These are phyloP conservation scores for Raffaelea ambrosiae DNA, from an alignment of 2,329 filamentous ascomycete genomes.

Conservation along the genomic window DNA sequence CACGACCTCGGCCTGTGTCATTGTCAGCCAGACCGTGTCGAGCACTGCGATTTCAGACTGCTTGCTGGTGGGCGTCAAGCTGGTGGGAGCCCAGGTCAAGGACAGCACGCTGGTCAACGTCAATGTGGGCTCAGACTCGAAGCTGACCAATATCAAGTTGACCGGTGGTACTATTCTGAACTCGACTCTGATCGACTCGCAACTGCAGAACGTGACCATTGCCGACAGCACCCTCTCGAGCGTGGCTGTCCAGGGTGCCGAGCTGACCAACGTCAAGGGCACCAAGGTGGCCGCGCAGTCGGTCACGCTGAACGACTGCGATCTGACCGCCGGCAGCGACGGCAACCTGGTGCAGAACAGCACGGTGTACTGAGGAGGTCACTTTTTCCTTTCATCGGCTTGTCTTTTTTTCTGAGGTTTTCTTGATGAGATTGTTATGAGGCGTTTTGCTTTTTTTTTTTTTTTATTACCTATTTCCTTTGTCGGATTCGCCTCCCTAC, in stretches of 20 bases:
- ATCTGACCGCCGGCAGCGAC: neutral
- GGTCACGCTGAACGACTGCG: neutral
- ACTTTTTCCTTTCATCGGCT: neutral
- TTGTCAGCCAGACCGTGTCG: constrained; percentile 11
- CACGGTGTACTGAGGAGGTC: neutral
- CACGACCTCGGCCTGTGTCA: constrained; percentile 9
- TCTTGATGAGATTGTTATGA: neutral
- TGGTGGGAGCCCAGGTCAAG: constrained; percentile 7
- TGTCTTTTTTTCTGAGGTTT: neutral
- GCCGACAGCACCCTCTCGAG: neutral
- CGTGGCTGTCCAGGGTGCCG: constrained; percentile 7
- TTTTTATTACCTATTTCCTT: neutral
- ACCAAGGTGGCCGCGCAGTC: neutral
- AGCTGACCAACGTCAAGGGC: constrained; percentile 3
- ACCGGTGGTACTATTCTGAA: constrained; percentile 11
- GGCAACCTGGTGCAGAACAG: constrained; percentile 2
- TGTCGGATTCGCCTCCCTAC: neutral
- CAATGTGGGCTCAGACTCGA: constrained; percentile 5
- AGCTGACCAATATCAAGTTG: constrained; percentile 9
- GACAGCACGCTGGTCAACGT: constrained; percentile 11
- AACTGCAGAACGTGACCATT: constrained; percentile 9
- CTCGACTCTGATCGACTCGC: constrained; percentile 1
- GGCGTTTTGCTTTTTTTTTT: neutral
- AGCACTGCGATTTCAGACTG: constrained; percentile 11
- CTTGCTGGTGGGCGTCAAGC: constrained; percentile 9